Base-by-base conservation (phyloP, 768 basidiomycete species). In the Naganishia vishniacii region DNA sequence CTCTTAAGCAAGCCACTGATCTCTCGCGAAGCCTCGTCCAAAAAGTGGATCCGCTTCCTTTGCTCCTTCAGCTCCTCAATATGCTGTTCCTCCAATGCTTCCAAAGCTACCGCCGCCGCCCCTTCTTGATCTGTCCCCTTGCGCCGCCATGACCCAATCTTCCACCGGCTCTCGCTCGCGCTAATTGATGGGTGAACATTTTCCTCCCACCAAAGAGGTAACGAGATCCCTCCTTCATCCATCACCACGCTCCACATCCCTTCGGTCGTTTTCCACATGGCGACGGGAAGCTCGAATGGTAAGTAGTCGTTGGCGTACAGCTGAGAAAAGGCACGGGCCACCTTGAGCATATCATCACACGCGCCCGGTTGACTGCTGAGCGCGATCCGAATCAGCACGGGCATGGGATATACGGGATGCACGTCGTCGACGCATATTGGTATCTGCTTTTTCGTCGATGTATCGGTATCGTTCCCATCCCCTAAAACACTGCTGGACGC, bases 221-320 rank as follows among this genome's bases (percentile, higher is more conserved):
- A 53, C 9, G 16, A 20, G 9, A 56, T 28, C 20, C 20, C 13
- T 2, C 31, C 42, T 46, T 29, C 25, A 37, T 64, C 63, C 8
- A 46, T 29, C 12, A 29, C 16, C 32, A 64, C 28, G 51, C 26
- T 25, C 63, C 63, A 64, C 12, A 64, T 29, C 20, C 63, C 63
- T 34, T 64, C 63, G 1, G 53, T 28, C 29, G 59, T 60, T 31
- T 31, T 3, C 59, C 59, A 60, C 25, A 44, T 32, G 2, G 59
- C 59, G 23, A 60, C 26, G 18, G 41, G 45, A 11, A 44, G 25
- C 31, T 44, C 28, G 42, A 47, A 60, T 3, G 42, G 59, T 12
- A 16, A 16, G 20, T 45, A 60, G 7, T 37, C 59, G 40, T 60
- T 44, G 40, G 40, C 41, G 45, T 29, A 45, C 1, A 60, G 42